Evolutionary conservation across 2,329 filamentous ascomycete genomes (phyloP), one percentile per base, ranked within the genome.

Genomic region (Monosporascus ibericus): DNA sequence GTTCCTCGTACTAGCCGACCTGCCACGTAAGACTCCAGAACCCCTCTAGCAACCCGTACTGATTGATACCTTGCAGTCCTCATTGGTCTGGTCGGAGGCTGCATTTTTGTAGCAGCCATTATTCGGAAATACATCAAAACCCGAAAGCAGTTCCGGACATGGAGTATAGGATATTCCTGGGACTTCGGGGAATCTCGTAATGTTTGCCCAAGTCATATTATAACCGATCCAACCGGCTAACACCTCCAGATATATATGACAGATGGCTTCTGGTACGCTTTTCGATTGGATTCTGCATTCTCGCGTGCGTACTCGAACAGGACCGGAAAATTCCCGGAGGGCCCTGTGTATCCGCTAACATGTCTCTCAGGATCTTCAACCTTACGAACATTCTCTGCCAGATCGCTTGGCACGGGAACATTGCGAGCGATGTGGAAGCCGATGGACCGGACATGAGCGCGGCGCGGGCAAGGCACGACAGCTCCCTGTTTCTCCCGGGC

Each of bases 261-360:
- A 66, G 63, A 40, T 76, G 73, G 66, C 65, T 77, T 5, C 58
- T 77, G 6, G 63, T 71, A 6, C 71, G 75, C 9, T 77, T 77
- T 55, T 69, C 69, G 2, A 66, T 77, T 14, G 74, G 67, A 2
- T 76, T 76, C 52, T 51, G 71, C 3, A 65, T 73, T 11, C 58
- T 77, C 42, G 64, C 68, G 69, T 71, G 55, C 58, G 66, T 34
- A 34, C 30, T 34, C 30, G 30, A 14, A 34, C 30, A 14, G 30
- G 30, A 5, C 30, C 30, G 3, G 30, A 34, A 30, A 34, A 14
- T 34, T 14, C 30, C 9, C 11, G 9, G 30, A 34, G 30, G 30
- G 11, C 30, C 4, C 14, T 20, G n/a, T 24, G n/a, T 42, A 69
- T 63, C 4, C 52, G 64, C 40, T 74, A 68, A 75, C 53, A 53